Evolutionary conservation across 345 rosid species (phyloP).

Genomic region (Pelargonium nanum): DNA sequence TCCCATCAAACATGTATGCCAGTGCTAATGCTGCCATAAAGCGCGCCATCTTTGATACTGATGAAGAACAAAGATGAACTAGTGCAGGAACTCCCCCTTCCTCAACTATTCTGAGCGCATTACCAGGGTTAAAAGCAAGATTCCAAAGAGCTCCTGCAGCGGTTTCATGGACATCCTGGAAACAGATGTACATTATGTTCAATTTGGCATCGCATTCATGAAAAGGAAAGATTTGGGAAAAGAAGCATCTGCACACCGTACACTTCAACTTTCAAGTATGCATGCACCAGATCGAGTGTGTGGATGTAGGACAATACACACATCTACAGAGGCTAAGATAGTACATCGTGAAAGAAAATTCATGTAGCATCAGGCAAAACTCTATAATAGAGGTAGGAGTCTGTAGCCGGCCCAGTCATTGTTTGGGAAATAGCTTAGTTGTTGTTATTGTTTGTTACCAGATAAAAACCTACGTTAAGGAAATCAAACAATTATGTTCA

Average conservation of each 20-base stretch:
- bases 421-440: no score
- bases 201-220: neutral
- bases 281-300: neutral
- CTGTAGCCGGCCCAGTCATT: no score
- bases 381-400: no score
- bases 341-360: neutral
- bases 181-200: conserved; percentile 4
- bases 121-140: conserved; percentile 68
- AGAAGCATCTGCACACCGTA: no score
- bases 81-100: conserved; percentile 80
- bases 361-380: no score
- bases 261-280: neutral
- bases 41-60: conserved; percentile 70
- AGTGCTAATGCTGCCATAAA: conserved; percentile 82
- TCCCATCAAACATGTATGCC: conserved; percentile 77
- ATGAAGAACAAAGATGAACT: conserved; percentile 59
- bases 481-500: neutral
- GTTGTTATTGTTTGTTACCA: no score
- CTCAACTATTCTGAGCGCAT: conserved; percentile 70
- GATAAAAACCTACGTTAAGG: neutral
- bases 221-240: no score
- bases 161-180: conserved; percentile 87
- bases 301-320: neutral
- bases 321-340: neutral
- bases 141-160: conserved; percentile 88